Evolutionary conservation across 768 basidiomycete species (phyloP), one percentile per base, ranked within the genome.

Genomic region (Podaxis rugospora): DNA sequence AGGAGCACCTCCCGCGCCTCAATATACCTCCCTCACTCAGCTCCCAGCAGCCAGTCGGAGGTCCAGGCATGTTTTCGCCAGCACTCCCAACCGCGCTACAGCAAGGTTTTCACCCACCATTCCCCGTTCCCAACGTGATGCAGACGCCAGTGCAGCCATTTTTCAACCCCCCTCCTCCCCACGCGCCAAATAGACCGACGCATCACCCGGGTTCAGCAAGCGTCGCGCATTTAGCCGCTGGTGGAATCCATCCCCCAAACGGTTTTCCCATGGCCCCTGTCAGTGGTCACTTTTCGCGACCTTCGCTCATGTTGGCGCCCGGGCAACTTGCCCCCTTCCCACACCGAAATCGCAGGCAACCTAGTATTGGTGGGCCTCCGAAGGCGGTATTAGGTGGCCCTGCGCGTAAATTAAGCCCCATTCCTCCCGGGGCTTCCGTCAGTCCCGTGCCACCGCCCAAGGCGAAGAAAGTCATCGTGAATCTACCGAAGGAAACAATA

Each of bases 321-420:
- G 76, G 70, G 57, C 78, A 75, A 62, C 78, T 71, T 25, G 77
- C 71, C 46, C 85, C 82, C 2, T 87, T 84, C 65, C 80, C 82
- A 5, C 83, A 81, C 28, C 76, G 88, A 58, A 88, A 51, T 55
- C 65, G 62, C 42, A 58, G 65, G 18, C 83, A 89, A 59, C 81
- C 88, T 47, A 90, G 87, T 69, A 83, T 89, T 44, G 92, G 92
- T 11, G 92, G 92, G 5, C 92, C 92, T n/a, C 92, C 92, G 7
- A 94, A 93, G 71, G 92, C 92, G 0, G 81, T 85, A 0, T 75
- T 94, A 2, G 92, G 92, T 16, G 92, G 92, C 0, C 91, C 89
- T 11, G 83, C 85, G 49, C 83, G 89, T 49, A 93, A 90, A 74
- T 79, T 86, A 54, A 89, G 86, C 70, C 90, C 90, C 10, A 73